phyloP scores from a whole-genome alignment of 257 asterid genomes.

The Henckelia pumila region DNA sequence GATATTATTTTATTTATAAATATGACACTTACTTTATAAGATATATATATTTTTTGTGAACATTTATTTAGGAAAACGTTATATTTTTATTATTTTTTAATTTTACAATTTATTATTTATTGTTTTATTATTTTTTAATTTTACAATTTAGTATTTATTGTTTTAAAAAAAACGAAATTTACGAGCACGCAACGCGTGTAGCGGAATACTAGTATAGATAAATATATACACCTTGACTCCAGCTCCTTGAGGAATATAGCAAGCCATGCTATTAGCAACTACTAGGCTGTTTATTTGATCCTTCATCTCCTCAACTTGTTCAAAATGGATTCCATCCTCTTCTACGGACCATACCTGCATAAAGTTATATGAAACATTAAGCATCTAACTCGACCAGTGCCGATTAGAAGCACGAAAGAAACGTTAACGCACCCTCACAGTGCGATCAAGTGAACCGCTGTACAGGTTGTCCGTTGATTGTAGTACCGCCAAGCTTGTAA shows the following conservation, averaged over 20 bases:
- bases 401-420: neutral
- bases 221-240: conserved; percentile 57
- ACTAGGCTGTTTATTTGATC: conserved; percentile 61
- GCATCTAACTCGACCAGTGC: neutral
- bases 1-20: too few species aligned
- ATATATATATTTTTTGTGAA: too few species aligned
- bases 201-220: too few species aligned
- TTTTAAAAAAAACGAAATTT: too few species aligned
- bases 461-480: conserved; percentile 58
- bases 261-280: conserved; percentile 57
- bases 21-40: too few species aligned
- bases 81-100: too few species aligned
- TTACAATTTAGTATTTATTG: too few species aligned
- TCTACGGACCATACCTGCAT: conserved; percentile 61
- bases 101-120: too few species aligned
- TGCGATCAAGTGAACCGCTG: conserved; percentile 86
- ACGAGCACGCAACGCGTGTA: too few species aligned
- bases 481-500: conserved; percentile 57
- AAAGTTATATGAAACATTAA: conserved; percentile 4
- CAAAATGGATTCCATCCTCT: conserved; percentile 54
- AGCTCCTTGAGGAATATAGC: conserved; percentile 79
- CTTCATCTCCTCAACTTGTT: conserved; percentile 75
- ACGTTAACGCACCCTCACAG: conserved; percentile 51
- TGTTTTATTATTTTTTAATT: too few species aligned
- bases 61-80: too few species aligned